Base-by-base conservation (phyloP, 176 grass and related monocot species). In the Microstegium vimineum region DNA sequence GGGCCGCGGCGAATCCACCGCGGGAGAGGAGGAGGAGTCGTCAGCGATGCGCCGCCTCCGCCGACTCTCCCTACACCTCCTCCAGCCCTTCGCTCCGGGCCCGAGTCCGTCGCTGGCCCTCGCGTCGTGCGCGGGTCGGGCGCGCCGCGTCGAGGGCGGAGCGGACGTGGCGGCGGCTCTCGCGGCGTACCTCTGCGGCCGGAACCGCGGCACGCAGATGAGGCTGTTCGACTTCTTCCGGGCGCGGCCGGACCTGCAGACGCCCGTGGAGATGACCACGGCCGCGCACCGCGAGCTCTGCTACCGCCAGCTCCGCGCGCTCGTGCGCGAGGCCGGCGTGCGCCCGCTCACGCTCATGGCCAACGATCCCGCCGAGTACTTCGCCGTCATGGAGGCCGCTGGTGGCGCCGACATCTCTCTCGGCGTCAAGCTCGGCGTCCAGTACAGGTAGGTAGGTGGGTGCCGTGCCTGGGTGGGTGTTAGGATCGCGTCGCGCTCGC, bases 351-450 rank as follows among this genome's bases (percentile, higher is more conserved):
- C 77, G 79, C 90, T 86, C 63, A 85, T 90, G 73, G 65, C 52
- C 1, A 25, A 5, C 15, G 89, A 99, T 37, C 96, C 96, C 0
- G 75, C 85, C 0, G 83, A 81, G 51, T 95, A 99, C 84, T 99
- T 99, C 79, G 91, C 93, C 33, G 70, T 99, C 81, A 79, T 84
- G n/a, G 96, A 99, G 87, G 96, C 96, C 10, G 83, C 62, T 11
- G 96, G 96, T 26, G 93, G 85, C 11, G 64, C 91, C 49, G 96
- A 99, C 88, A 95, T 99, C 77, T 95, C 96, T 6, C 83, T 99
- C 65, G 96, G 80, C 71, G 85, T 99, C 89, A 95, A 95, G 84
- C 33, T 95, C 38, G 96, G 96, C 32, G 96, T 99, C n/a, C 96
- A 99, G 85, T 99, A 91, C 91, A 99, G 96, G 96, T 26, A 90